Evolutionary conservation across 164 flowering plant species (phyloP).

Genomic region (Umbellularia californica): DNA sequence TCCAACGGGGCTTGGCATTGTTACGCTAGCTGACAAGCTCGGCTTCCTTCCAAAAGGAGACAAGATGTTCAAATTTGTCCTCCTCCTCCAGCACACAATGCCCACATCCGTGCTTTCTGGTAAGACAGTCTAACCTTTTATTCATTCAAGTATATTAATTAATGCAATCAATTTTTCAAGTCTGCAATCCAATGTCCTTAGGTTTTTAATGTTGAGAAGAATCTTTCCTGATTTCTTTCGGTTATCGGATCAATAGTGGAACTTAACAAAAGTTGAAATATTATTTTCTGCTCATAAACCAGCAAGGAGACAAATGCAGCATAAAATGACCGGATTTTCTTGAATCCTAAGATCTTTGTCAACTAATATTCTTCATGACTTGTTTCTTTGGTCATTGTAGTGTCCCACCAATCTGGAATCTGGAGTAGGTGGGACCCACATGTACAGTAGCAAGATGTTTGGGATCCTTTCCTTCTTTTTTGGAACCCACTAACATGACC

Average conservation of each 20-base stretch:
- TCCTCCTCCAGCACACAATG: slow-evolving; percentile 94
- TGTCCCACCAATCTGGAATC: too few relatives aligned
- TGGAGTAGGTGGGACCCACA: too few relatives aligned
- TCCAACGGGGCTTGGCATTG: slow-evolving; percentile 84
- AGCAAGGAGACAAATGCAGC: not conserved
- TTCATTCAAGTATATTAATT: not conserved
- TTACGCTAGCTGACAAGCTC: slow-evolving; percentile 79
- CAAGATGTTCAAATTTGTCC: slow-evolving; percentile 88
- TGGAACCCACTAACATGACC: too few relatives aligned
- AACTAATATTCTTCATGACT: not conserved
- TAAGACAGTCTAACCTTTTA: slow-evolving; percentile 8
- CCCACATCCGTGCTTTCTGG: slow-evolving; percentile 97
- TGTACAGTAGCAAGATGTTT: too few relatives aligned
- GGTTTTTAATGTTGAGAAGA: not conserved
- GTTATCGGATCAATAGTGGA: too few relatives aligned
- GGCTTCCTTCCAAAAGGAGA: slow-evolving; percentile 88
- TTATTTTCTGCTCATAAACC: not conserved
- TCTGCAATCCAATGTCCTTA: not conserved
- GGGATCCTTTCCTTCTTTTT: too few relatives aligned
- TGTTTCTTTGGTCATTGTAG: too few relatives aligned
- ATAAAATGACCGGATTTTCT: not conserved
- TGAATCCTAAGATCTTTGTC: not conserved
- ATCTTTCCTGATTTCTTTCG: not conserved
- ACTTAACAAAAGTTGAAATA: too few relatives aligned
- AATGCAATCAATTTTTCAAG: not conserved